phyloP scores from a whole-genome alignment of 202 grass and related monocot species.

The Saccharum hybrid region DNA sequence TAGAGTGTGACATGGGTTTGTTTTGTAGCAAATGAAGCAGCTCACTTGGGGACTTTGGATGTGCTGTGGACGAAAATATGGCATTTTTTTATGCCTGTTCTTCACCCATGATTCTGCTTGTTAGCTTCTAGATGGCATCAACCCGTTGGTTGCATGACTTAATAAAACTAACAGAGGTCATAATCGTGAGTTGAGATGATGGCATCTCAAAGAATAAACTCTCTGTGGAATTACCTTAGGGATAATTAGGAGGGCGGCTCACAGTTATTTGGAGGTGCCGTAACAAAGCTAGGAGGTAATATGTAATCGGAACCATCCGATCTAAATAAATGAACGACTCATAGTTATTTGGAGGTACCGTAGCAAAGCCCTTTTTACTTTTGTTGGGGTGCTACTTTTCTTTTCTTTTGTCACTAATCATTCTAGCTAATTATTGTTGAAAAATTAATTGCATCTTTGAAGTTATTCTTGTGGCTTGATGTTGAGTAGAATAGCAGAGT shows the following conservation, averaged over 20 bases:
- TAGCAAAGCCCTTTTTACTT: no score
- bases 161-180: neutral
- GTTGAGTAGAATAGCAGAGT: neutral
- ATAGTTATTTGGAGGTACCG: no score
- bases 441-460: neutral
- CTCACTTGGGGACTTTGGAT: neutral
- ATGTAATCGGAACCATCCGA: no score
- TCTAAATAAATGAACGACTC: no score
- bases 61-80: neutral
- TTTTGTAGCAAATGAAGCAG: neutral
- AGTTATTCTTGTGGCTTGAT: neutral
- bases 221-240: neutral
- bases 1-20: neutral
- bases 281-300: no score
- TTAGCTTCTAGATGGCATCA: conserved; percentile 18
- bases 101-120: conserved; percentile 12
- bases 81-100: neutral
- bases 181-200: conserved; percentile 8
- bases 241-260: neutral
- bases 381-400: neutral
- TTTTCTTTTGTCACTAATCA: neutral
- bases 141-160: neutral
- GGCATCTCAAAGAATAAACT: neutral
- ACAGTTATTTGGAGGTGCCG: no score
- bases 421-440: neutral